Percentiles rank a stretch among this genome's conserved stretches.
phyloP scores from a whole-genome alignment of 1,284 basidiomycete genomes.

The Erythrobasidium hasegawianum region DNA sequence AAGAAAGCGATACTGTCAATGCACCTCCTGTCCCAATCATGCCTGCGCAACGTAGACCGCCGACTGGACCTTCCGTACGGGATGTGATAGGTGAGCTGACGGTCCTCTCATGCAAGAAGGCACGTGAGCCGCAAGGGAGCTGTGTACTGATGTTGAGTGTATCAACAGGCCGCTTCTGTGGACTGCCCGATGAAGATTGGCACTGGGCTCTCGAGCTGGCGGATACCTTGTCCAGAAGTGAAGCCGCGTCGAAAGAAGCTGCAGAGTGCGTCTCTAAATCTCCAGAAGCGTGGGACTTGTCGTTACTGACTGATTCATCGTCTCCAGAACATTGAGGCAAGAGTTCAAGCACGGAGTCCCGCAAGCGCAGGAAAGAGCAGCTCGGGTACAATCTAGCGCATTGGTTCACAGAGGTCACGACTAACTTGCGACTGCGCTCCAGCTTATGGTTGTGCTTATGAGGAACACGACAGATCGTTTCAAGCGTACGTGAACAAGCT shows the following conservation, averaged over 20 bases:
- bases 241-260: conserved; percentile 20
- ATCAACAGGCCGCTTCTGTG: conserved; percentile 34
- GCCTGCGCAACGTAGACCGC: conserved; percentile 1
- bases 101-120: not conserved
- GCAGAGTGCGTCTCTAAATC: conserved; percentile 14
- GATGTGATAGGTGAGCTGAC: conserved; percentile 9
- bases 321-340: conserved; percentile 17
- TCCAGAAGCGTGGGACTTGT: no score
- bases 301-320: no score
- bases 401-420: no score
- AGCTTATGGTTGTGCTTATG: conserved; percentile 37
- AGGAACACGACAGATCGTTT: conserved; percentile 39
- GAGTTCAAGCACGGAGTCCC: conserved; percentile 39
- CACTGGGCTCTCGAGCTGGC: conserved; percentile 14
- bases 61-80: not conserved
- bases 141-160: not conserved
- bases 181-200: conserved; percentile 29
- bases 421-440: no score
- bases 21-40: not conserved
- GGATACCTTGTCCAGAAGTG: conserved; percentile 22
- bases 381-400: no score
- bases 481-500: conserved; percentile 37
- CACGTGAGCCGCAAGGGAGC: not conserved
- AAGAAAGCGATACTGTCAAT: not conserved
- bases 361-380: conserved; percentile 38